These are phyloP conservation scores for Umbelopsis ramanniana DNA, from an alignment of 192 early-diverging fungal species.

Conservation along the genomic window DNA sequence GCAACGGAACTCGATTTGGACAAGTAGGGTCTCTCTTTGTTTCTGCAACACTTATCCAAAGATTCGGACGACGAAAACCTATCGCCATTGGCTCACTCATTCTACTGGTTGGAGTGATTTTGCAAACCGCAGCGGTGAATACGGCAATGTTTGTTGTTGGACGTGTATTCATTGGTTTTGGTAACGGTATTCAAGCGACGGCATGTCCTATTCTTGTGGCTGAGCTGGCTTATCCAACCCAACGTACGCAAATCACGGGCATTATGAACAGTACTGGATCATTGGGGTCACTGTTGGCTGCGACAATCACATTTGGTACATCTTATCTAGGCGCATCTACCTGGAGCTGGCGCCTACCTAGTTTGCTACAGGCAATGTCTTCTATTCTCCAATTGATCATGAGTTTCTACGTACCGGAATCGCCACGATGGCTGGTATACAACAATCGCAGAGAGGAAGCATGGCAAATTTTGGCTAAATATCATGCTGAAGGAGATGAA, in stretches of 20 bases:
- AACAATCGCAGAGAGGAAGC: slow-evolving; percentile 8
- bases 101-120: background rate
- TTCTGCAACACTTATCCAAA: background rate
- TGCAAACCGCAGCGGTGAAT: slow-evolving; percentile 1
- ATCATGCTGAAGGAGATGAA: slow-evolving; percentile 16
- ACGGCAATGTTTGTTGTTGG: slow-evolving; percentile 1
- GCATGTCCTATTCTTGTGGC: slow-evolving; percentile 9
- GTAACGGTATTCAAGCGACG: background rate
- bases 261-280: slow-evolving; percentile 11
- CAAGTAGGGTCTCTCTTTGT: slow-evolving; percentile 11
- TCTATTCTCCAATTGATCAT: background rate
- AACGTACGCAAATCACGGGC: slow-evolving; percentile 2
- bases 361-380: slow-evolving; percentile 2
- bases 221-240: slow-evolving; percentile 4
- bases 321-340: background rate
- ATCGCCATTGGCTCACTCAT: slow-evolving; percentile 16
- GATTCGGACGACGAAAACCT: background rate
- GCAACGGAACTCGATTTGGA: slow-evolving; percentile 6
- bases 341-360: slow-evolving; percentile 13
- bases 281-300: slow-evolving; percentile 3
- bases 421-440: slow-evolving; percentile 13
- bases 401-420: background rate
- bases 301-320: slow-evolving; percentile 14
- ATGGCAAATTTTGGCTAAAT: slow-evolving; percentile 8
- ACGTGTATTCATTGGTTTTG: slow-evolving; percentile 16